Percentiles rank a stretch among this genome's conserved stretches.
Conservation (phyloP, 306 rosid genomes). For the Alnus glutinosa region DNA sequence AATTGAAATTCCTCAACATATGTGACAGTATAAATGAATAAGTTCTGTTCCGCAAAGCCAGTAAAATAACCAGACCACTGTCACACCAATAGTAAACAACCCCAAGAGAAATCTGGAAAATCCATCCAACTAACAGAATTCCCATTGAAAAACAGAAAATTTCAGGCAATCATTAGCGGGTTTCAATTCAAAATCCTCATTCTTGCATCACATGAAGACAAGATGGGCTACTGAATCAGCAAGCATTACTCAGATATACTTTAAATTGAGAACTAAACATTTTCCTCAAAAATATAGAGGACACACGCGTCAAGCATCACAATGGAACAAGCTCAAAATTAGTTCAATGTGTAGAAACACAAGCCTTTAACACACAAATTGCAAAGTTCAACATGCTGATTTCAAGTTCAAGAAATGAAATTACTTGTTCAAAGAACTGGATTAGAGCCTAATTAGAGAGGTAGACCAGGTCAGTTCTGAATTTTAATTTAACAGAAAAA, state of each 20-base stretch:
- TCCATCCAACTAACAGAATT: background rate
- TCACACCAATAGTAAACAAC: background rate
- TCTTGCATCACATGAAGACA: background rate
- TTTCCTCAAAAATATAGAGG: no score
- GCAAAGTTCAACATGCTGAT: background rate
- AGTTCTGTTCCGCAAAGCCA: background rate
- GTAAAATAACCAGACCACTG: background rate
- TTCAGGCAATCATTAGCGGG: background rate
- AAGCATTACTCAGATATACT: background rate
- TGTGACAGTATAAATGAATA: background rate
- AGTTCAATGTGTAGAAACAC: background rate
- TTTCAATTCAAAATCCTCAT: background rate
- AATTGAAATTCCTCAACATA: background rate
- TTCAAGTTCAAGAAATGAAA: background rate
- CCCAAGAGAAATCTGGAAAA: background rate
- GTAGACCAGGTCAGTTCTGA: background rate
- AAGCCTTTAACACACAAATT: background rate
- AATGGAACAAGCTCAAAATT: background rate
- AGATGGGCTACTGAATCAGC: background rate
- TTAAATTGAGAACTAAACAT: background rate
- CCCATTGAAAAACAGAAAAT: background rate
- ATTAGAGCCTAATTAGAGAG: conserved; percentile 10
- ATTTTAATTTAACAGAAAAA: background rate
- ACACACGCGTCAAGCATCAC: background rate
- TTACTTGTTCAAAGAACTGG: background rate